Evolutionary conservation across 2,329 filamentous ascomycete species (phyloP).

Genomic region (Helotiales sp.): DNA sequence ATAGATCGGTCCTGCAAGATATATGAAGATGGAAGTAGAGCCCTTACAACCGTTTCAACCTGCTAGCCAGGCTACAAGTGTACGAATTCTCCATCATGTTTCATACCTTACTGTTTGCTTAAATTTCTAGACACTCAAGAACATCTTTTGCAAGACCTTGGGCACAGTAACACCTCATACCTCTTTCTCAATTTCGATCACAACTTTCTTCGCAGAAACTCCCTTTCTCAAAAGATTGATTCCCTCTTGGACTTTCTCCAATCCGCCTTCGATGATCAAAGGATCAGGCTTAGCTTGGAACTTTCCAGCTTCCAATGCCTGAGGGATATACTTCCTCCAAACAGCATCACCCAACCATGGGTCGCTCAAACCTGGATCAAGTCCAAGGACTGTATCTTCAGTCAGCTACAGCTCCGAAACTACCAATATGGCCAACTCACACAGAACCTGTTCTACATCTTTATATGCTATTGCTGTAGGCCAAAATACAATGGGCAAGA

Average conservation of each 20-base stretch:
- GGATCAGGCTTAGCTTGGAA: constrained; percentile 42
- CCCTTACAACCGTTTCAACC: too few relatives aligned
- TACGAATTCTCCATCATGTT: too few relatives aligned
- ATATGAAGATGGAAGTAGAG: too few relatives aligned
- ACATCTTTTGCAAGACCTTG: neutral
- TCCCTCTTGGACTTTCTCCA: constrained; percentile 43
- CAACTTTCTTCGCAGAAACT: constrained; percentile 44
- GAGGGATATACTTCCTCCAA: constrained; percentile 41
- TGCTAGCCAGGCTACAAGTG: too few relatives aligned
- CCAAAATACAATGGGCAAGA: constrained; percentile 12
- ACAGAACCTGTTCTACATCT: constrained; percentile 31
- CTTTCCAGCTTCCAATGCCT: constrained; percentile 38
- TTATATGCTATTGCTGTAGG: constrained; percentile 21
- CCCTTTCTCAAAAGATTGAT: constrained; percentile 40
- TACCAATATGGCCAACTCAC: constrained; percentile 17
- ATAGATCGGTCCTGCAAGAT: too few relatives aligned
- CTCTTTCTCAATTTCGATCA: neutral
- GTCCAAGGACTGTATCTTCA: constrained; percentile 29
- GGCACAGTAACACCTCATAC: neutral
- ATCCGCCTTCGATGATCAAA: constrained; percentile 41
- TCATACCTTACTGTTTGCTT: neutral
- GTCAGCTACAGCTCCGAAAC: neutral
- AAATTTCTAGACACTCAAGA: neutral
- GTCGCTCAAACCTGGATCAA: constrained; percentile 30
- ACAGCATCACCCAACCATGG: constrained; percentile 35